These are phyloP conservation scores for Podaxis sp. DNA, from an alignment of 768 basidiomycete species.

Conservation along the genomic window DNA sequence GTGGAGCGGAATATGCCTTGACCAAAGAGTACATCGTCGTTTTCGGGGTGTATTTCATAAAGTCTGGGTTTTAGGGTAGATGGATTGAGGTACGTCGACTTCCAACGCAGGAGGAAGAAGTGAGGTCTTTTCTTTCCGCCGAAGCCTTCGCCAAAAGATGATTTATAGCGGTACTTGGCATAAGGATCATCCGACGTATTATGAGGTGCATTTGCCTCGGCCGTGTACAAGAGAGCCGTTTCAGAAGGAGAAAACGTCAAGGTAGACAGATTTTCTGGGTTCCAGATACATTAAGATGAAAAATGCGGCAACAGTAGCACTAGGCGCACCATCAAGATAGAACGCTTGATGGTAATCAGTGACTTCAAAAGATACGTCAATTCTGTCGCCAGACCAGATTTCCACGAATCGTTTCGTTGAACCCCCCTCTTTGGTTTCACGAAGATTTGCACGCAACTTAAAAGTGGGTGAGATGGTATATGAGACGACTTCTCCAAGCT, in stretches of 20 bases:
- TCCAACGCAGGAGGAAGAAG: slow-evolving; percentile 57
- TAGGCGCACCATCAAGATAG: slow-evolving; percentile 55
- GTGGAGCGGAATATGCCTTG: slow-evolving; percentile 53
- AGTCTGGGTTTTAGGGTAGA: slow-evolving; percentile 1
- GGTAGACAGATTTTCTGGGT: slow-evolving; percentile 49
- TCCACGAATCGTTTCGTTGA: slow-evolving; percentile 55
- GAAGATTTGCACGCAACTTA: slow-evolving; percentile 28
- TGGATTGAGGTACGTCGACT: slow-evolving; percentile 7
- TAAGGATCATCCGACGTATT: slow-evolving; percentile 31
- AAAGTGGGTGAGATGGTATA: slow-evolving; percentile 41
- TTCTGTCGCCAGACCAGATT: slow-evolving; percentile 47
- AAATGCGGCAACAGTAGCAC: not conserved
- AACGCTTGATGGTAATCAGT: slow-evolving; percentile 58
- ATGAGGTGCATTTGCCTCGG: slow-evolving; percentile 48
- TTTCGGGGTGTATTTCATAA: slow-evolving; percentile 5
- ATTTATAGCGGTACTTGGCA: slow-evolving; percentile 52
- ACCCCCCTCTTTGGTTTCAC: slow-evolving; percentile 32
- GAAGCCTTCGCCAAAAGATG: slow-evolving; percentile 67
- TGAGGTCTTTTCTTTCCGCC: slow-evolving; percentile 50
- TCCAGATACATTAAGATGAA: not conserved
- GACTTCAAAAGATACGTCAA: slow-evolving; percentile 54
- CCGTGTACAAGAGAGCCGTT: slow-evolving; percentile 55
- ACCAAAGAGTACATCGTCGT: slow-evolving; percentile 14
- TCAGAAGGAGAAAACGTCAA: slow-evolving; percentile 57
- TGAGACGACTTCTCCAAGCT: slow-evolving; percentile 39